A percentile compares a stretch with the other conserved stretches of the same genome.
These are phyloP conservation scores for Aspergillus avenaceus DNA, from an alignment of 495 filamentous ascomycete genomes.

Conservation along the genomic window DNA sequence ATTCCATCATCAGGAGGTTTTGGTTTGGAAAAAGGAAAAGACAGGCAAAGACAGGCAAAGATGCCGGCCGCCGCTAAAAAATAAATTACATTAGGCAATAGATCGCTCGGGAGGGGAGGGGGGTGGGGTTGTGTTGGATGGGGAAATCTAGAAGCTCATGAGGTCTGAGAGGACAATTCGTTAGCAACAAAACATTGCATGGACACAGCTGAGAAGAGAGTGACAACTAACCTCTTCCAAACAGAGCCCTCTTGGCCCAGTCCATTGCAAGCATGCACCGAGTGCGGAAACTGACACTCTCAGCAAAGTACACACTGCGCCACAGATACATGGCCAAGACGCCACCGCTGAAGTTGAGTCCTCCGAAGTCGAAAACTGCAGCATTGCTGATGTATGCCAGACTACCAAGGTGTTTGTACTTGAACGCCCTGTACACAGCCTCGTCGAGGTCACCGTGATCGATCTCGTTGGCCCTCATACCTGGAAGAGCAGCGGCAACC, in stretches of 20 bases:
- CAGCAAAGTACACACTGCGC: conserved; percentile 95
- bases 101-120: neutral
- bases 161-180: conserved; percentile 45
- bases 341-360: conserved; percentile 76
- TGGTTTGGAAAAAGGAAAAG: no score
- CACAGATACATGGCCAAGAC: conserved; percentile 94
- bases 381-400: conserved; percentile 96
- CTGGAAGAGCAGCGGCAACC: conserved; percentile 73
- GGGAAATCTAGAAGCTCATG: conserved; percentile 55
- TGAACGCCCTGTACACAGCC: conserved; percentile 91
- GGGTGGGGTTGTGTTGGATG: neutral
- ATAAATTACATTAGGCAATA: neutral
- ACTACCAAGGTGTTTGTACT: conserved; percentile 88
- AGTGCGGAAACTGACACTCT: conserved; percentile 93
- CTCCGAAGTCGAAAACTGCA: conserved; percentile 86
- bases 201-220: conserved; percentile 1
- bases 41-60: no score
- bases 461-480: conserved; percentile 73
- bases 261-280: conserved; percentile 93
- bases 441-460: conserved; percentile 88
- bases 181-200: neutral
- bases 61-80: no score
- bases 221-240: conserved; percentile 79
- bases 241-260: conserved; percentile 91
- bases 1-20: no score